Evolutionary conservation across 805 yeast genomes (phyloP), one percentile per base, ranked within the genome.

Genomic region (Yamadazyma akitaensis): DNA sequence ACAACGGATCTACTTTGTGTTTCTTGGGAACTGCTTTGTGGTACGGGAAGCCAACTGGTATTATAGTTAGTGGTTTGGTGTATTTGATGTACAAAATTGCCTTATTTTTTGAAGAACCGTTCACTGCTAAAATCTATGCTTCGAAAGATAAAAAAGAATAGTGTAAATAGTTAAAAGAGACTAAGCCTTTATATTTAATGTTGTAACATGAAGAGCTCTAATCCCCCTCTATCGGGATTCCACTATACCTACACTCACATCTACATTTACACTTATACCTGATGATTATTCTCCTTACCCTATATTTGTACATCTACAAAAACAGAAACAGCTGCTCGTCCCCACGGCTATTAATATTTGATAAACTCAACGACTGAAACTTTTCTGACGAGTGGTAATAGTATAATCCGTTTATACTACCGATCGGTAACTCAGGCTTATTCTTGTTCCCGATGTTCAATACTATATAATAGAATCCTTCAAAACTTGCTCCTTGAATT

Each of bases 101-200:
- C 1, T 77, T 90, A 60, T 65, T 77, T 45, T 89, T 92, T 57
- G 99, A 94, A 68, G 99, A 92, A 61, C 99, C 99, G 13, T 94
- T 91, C 74, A 94, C 99, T 18, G 96, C 87, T 19, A 79, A 76
- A 62, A 94, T 94, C 51, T 94, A 94, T 60, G 86, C 92, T n/a
- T 44, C 41, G n/a, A 47, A 47, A 18, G 41, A 30, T 11, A 40
- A 14, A 13, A 31, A 21, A 5, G 49, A 46, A 24, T 32, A 36
- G 43, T 40, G 49, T 46, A 39, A 40, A 18, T 40, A 48, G 24
- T 39, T 43, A 31, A 39, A 16, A 24, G 14, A 34, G 19, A 13
- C 37, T 18, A n/a, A 13, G 24, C 24, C 24, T 21, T 21, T 7
- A 21, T 21, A 21, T 21, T 21, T 5, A 21, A 5, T 21, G 6